Percentiles rank a stretch among this genome's conserved stretches.
Conservation (phyloP, 2,329 filamentous ascomycete species). For the Fusarium chlamydosporum region DNA sequence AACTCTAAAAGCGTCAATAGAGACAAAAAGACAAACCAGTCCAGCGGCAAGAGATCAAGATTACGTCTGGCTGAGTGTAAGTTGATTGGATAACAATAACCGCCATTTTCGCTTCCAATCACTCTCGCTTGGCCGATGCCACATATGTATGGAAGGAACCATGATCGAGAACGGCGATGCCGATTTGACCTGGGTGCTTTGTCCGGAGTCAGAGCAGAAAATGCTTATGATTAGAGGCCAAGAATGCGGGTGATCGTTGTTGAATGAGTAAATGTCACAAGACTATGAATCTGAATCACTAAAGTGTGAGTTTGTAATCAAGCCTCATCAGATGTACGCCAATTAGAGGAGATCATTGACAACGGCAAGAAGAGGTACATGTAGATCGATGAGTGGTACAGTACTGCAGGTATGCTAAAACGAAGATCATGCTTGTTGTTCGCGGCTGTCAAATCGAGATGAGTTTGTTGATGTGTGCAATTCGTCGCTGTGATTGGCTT, state of each 20-base stretch:
- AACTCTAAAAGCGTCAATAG: constrained; percentile 18
- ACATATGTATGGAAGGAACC: not conserved
- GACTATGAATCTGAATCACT: constrained; percentile 3
- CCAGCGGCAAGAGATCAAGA: not conserved
- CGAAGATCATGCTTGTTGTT: constrained; percentile 20
- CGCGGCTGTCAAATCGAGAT: constrained; percentile 35
- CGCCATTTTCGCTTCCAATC: constrained; percentile 15
- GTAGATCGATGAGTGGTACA: not conserved
- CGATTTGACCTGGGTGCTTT: constrained; percentile 21
- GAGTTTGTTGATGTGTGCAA: constrained; percentile 7
- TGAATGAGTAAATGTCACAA: constrained; percentile 1
- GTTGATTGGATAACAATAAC: not conserved
- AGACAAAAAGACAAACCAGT: constrained; percentile 12
- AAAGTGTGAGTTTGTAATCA: constrained; percentile 2
- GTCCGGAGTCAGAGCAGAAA: constrained; percentile 7
- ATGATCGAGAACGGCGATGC: constrained; percentile 18
- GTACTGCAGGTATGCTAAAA: not conserved
- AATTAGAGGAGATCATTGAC: constrained; percentile 10
- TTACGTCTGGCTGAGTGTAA: constrained; percentile 13
- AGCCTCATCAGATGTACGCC: constrained; percentile 19
- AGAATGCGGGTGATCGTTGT: constrained; percentile 2
- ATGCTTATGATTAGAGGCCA: constrained; percentile 11
- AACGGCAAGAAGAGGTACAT: not conserved
- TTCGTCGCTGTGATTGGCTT: constrained; percentile 30
- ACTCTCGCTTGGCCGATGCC: constrained; percentile 21